A percentile compares a stretch with the other conserved stretches of the same genome.
Evolutionary conservation across 1,284 basidiomycete species (phyloP).

Genomic region (Ganoderma lingzhi): DNA sequence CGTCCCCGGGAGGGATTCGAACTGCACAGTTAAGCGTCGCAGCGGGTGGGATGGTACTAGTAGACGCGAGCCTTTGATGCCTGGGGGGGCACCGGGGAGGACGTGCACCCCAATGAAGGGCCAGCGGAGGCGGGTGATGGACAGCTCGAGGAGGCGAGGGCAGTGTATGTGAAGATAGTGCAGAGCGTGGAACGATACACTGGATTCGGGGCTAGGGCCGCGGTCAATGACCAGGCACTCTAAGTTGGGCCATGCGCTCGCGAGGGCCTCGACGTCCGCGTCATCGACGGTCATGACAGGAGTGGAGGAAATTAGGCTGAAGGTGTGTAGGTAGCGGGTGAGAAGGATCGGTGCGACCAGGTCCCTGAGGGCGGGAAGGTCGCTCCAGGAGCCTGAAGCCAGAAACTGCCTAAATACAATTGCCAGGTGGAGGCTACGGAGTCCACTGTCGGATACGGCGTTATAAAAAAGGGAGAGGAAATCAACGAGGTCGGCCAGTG

Average conservation of each 20-base stretch:
- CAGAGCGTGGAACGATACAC: not conserved
- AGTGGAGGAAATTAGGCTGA: not conserved
- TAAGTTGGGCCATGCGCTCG: not conserved
- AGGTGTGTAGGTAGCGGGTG: not conserved
- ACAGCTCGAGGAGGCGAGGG: not conserved
- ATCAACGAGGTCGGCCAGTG: not conserved
- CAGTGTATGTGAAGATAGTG: not conserved
- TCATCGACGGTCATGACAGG: not conserved
- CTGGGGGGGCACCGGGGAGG: not conserved
- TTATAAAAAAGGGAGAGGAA: not conserved
- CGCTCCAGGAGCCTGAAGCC: not conserved
- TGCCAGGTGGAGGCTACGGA: not conserved
- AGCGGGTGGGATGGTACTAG: not conserved
- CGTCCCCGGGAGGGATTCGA: not conserved
- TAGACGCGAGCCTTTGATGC: too few relatives aligned
- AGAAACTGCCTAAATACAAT: not conserved
- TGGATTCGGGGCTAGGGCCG: not conserved
- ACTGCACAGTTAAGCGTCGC: not conserved
- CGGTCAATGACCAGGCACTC: not conserved
- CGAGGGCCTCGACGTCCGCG: not conserved
- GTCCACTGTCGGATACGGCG: not conserved
- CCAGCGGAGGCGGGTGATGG: not conserved
- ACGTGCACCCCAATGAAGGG: not conserved
- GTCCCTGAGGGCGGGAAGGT: not conserved
- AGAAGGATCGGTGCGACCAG: not conserved